These are phyloP conservation scores for Colletotrichum destructivum DNA, from an alignment of 2,329 filamentous ascomycete species.

Conservation along the genomic window DNA sequence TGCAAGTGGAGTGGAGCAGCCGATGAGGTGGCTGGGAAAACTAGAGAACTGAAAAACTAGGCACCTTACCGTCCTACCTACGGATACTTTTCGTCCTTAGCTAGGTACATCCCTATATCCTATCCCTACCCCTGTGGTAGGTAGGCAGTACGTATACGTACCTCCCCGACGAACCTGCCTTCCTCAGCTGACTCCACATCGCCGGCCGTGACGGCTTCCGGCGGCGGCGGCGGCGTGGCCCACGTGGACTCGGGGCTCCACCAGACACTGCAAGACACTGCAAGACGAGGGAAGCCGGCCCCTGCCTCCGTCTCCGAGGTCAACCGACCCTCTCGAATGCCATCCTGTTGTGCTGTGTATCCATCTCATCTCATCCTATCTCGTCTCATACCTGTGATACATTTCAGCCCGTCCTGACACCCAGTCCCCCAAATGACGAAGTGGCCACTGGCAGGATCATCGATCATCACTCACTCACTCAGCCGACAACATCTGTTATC, in stretches of 20 bases:
- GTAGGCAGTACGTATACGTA: no score
- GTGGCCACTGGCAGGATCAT: not conserved
- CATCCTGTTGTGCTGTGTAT: not conserved
- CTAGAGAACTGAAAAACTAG: not conserved
- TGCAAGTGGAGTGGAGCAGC: not conserved
- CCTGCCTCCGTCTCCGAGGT: not conserved
- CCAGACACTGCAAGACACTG: no score
- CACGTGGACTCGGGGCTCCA: not conserved
- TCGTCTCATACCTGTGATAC: not conserved
- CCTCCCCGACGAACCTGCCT: not conserved
- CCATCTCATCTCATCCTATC: no score
- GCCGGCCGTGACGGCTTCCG: not conserved
- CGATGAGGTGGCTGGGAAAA: slow-evolving; percentile 12
- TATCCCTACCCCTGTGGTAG: no score
- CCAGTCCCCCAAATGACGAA: not conserved
- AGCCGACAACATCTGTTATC: no score
- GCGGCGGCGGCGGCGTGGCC: slow-evolving; percentile 1
- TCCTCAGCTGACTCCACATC: not conserved
- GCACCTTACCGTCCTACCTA: no score
- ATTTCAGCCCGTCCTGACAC: not conserved
- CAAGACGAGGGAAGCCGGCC: not conserved
- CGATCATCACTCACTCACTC: no score
- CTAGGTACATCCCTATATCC: no score
- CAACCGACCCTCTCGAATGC: no score
- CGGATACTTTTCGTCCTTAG: no score